phyloP scores from a whole-genome alignment of 2,329 filamentous ascomycete genomes.

The Fusarium scirpi region DNA sequence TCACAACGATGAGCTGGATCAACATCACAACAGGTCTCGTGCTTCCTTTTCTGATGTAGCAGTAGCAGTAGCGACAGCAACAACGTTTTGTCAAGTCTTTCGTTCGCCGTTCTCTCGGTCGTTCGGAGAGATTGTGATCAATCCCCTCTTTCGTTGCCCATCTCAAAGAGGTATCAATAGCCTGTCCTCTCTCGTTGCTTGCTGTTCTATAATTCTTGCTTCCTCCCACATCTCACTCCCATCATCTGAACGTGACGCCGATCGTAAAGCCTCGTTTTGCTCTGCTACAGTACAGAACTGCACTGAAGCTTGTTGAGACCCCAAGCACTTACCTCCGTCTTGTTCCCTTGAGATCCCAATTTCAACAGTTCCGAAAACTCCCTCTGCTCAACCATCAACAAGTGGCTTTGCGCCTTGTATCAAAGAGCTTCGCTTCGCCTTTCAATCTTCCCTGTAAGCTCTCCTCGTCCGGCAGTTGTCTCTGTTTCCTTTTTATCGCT shows the following conservation, averaged over 20 bases:
- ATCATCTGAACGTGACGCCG: constrained; percentile 32
- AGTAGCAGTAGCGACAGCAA: constrained; percentile 21
- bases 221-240: constrained; percentile 32
- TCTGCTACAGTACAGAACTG: constrained; percentile 7
- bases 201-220: constrained; percentile 29
- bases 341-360: constrained; percentile 11
- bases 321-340: constrained; percentile 13
- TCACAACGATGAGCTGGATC: constrained; percentile 37
- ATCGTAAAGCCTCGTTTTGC: constrained; percentile 32
- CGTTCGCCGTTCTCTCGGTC: constrained; percentile 35
- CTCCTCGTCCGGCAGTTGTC: constrained; percentile 8
- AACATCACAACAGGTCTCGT: constrained; percentile 45
- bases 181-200: constrained; percentile 20
- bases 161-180: constrained; percentile 34
- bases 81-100: neutral
- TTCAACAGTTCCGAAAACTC: constrained; percentile 24
- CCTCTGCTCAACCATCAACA: constrained; percentile 28
- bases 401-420: constrained; percentile 28
- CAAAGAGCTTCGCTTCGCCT: constrained; percentile 16
- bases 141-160: constrained; percentile 14
- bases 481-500: constrained; percentile 3
- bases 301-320: constrained; percentile 20
- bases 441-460: constrained; percentile 32
- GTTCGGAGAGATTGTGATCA: constrained; percentile 30
- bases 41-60: constrained; percentile 29